These are phyloP conservation scores for Komagataella populi DNA, from an alignment of 805 yeast species.

Conservation along the genomic window DNA sequence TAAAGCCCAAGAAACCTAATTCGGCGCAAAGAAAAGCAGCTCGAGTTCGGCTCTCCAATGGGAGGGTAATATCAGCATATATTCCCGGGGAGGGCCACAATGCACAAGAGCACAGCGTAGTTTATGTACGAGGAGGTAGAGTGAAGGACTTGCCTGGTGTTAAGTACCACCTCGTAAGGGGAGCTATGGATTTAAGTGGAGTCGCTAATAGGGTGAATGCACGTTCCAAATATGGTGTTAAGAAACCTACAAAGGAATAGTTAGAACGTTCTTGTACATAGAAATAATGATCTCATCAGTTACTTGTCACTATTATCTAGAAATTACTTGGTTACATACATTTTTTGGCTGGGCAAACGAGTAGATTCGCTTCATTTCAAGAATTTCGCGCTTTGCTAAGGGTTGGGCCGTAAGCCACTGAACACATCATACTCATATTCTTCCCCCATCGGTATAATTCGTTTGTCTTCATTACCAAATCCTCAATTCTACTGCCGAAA, in stretches of 20 bases:
- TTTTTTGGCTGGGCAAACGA: too few relatives aligned
- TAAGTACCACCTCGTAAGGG: conserved; percentile 86
- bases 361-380: too few relatives aligned
- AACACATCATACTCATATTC: not conserved
- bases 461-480: not conserved
- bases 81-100: conserved; percentile 99
- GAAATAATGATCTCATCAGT: not conserved
- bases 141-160: conserved; percentile 98
- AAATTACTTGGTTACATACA: too few relatives aligned
- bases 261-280: conserved; percentile 1
- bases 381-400: not conserved
- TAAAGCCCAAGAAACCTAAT: conserved; percentile 97
- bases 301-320: too few relatives aligned
- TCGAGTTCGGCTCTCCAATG: conserved; percentile 85
- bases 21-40: conserved; percentile 97
- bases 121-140: conserved; percentile 95
- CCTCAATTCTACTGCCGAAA: not conserved
- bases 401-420: not conserved
- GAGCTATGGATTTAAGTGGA: conserved; percentile 85
- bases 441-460: not conserved
- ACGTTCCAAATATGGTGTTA: conserved; percentile 89
- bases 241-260: conserved; percentile 47
- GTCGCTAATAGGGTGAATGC: conserved; percentile 87
- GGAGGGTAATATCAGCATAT: conserved; percentile 79
- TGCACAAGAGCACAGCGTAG: conserved; percentile 95